Base-by-base conservation (phyloP, 2,329 filamentous ascomycete genomes). In the Biscogniauxia mediterranea region DNA sequence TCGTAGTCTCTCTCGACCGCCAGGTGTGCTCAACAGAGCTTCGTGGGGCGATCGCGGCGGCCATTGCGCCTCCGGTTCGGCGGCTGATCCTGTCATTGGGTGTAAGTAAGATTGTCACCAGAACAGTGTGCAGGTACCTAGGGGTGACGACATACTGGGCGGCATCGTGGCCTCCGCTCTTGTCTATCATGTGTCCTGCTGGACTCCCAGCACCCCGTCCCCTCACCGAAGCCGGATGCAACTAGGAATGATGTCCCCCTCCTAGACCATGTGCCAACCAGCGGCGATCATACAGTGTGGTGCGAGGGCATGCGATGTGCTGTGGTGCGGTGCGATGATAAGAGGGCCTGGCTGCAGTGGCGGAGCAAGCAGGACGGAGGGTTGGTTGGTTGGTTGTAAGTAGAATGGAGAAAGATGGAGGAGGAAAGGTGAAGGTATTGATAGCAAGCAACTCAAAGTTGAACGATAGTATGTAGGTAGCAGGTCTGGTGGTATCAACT, bases 1-100 rank as follows among this genome's bases (percentile, higher is more conserved):
- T 73, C 89, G 84, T 70, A 92, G 86, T 73, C 87, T 89, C 73
- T 89, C 87, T 69, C 93, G 89, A 57, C 93, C 94, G 66, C 89
- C 86, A 0, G 94, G 94, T 3, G 93, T 88, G 73, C 84, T 82
- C 46, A 87, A 71, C 20, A 89, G 80, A 56, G 80, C 86, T 71
- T 89, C 87, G 73, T 84, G 85, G 51, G 87, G 87, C 59, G 87
- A 89, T 73, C 84, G 80, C 21, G 87, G 87, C 19, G 87, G 87
- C 87, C 87, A 90, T 75, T 87, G 83, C 52, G 80, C 75, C 70
- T 83, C 80, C 62, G 79, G 73, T 69, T 77, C 73, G 66, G 75
- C 69, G 65, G 61, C 68, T 46, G 64, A 56, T 66, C 63, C 69
- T 75, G 55, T 55, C 20, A 61, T 65, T 46, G 19, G 28, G 25